A percentile compares a stretch with the other conserved stretches of the same genome.
Conservation (phyloP, 75 land plant species). For the Azolla pinnata region DNA sequence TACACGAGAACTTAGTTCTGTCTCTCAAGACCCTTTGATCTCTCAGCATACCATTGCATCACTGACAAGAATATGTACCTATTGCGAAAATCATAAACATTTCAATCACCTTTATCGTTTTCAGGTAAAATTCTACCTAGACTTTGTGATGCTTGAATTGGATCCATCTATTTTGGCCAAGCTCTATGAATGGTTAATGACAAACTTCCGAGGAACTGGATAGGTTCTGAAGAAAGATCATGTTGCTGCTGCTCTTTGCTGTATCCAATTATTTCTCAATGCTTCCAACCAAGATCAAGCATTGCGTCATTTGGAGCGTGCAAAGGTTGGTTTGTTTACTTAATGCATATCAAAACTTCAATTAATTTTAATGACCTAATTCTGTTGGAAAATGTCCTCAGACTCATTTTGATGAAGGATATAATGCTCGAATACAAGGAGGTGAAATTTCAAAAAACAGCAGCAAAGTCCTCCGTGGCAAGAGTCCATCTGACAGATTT, state of each 20-base stretch:
- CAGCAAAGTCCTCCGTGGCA: slow-evolving; percentile 62
- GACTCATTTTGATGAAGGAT: slow-evolving; percentile 93
- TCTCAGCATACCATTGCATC: slow-evolving; percentile 55
- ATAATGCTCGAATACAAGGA: slow-evolving; percentile 56
- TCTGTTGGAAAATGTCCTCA: no score
- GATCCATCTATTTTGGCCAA: not conserved
- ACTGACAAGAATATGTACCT: slow-evolving; percentile 66
- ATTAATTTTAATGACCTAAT: no score
- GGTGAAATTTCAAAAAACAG: slow-evolving; percentile 44
- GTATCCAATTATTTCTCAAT: slow-evolving; percentile 89
- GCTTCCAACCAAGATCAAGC: slow-evolving; percentile 88
- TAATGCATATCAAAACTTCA: no score
- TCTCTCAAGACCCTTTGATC: slow-evolving; percentile 37
- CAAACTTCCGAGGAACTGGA: not conserved
- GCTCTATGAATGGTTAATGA: not conserved
- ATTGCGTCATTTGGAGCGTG: slow-evolving; percentile 72
- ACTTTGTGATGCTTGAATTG: not conserved
- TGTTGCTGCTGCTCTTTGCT: slow-evolving; percentile 96
- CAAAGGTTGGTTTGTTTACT: slow-evolving; percentile 76
- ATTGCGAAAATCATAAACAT: slow-evolving; percentile 87
- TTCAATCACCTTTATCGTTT: slow-evolving; percentile 92
- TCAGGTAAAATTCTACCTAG: slow-evolving; percentile 47
- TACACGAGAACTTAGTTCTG: slow-evolving; percentile 29
- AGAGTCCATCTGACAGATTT: slow-evolving; percentile 82
- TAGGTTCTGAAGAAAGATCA: slow-evolving; percentile 86